phyloP scores from a whole-genome alignment of 2,329 filamentous ascomycete species.

The Phyllosticta citrichinensis region DNA sequence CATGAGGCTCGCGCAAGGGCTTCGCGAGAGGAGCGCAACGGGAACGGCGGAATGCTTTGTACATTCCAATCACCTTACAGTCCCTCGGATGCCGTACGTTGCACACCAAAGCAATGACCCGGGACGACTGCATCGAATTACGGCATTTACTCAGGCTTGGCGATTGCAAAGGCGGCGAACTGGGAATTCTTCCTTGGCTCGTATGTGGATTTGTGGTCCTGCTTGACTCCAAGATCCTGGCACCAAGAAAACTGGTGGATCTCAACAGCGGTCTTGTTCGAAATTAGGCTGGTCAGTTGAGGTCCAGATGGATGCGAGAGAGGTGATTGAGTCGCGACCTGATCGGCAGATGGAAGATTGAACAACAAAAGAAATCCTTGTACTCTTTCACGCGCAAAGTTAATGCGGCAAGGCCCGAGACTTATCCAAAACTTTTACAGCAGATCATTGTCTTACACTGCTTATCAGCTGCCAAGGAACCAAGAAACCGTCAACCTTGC shows the following conservation, averaged over 20 bases:
- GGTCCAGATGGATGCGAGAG: background rate
- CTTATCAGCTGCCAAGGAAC: background rate
- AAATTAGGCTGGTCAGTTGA: background rate
- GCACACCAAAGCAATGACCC: background rate
- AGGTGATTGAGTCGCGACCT: background rate
- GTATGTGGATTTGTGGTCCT: background rate
- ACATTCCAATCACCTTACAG: background rate
- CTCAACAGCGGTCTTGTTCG: background rate
- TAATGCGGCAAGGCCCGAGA: background rate
- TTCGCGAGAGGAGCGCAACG: background rate
- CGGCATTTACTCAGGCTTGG: background rate
- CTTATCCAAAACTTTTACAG: background rate
- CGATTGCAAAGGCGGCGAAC: background rate
- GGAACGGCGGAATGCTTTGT: background rate
- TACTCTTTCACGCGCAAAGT: background rate
- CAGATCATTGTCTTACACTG: background rate
- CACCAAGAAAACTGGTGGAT: background rate
- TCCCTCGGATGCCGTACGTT: background rate
- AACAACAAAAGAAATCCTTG: background rate
- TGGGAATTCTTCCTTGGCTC: background rate
- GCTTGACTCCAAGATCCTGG: background rate
- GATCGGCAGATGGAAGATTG: background rate
- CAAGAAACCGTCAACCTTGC: background rate
- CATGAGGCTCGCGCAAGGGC: background rate
- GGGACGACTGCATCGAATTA: background rate